These are phyloP conservation scores for Raphanus sativus DNA, from an alignment of 345 rosid species.

Conservation along the genomic window DNA sequence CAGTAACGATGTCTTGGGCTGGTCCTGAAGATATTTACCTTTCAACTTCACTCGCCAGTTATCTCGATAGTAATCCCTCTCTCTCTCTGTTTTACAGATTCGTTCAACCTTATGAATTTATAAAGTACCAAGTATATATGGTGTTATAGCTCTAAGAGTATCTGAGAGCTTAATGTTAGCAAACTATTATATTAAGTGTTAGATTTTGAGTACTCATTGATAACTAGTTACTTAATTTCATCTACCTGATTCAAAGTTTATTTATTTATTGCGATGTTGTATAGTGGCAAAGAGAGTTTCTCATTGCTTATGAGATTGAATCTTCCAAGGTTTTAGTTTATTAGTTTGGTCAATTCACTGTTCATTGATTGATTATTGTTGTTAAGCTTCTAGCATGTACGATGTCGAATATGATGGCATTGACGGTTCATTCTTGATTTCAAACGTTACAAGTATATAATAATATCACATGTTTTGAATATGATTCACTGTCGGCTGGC, in stretches of 20 bases:
- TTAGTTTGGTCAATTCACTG: neutral
- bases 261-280: neutral
- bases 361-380: neutral
- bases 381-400: neutral
- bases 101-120: neutral
- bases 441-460: too few species aligned
- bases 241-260: neutral
- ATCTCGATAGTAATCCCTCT: neutral
- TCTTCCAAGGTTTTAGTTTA: neutral
- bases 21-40: neutral
- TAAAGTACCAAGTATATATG: neutral
- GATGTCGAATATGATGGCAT: neutral
- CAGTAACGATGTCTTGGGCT: slow-evolving; percentile 38
- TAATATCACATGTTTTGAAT: too few species aligned
- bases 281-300: neutral
- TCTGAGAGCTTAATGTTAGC: neutral
- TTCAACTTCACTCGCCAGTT: neutral
- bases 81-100: neutral
- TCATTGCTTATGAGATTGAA: neutral
- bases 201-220: neutral
- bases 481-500: too few species aligned
- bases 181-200: neutral
- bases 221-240: neutral
- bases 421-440: neutral
- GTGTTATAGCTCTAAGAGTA: neutral